Evolutionary conservation across 371 early-diverging fungal species (phyloP).

Genomic region (Circinella minor): DNA sequence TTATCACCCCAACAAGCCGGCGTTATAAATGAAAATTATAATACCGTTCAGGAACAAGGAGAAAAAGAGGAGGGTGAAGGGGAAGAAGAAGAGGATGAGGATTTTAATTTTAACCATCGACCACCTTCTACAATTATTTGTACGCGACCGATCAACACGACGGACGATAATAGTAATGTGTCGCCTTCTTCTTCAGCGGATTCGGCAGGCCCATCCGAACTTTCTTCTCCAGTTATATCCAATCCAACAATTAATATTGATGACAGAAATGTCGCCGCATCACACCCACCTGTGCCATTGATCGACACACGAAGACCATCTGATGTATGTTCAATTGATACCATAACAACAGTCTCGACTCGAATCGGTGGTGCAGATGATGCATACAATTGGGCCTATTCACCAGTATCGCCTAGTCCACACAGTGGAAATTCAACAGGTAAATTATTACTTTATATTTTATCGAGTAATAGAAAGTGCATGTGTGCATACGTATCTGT

Average conservation of each 20-base stretch:
- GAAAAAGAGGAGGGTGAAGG: conserved; percentile 34
- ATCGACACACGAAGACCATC: conserved; percentile 10
- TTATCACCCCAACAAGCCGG: neutral
- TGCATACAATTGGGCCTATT: neutral
- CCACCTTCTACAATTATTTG: conserved; percentile 44
- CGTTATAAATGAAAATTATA: neutral
- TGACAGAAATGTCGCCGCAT: neutral
- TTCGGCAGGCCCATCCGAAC: neutral
- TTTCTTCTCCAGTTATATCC: neutral
- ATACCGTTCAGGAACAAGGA: neutral
- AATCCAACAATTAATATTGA: neutral
- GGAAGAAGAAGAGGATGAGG: conserved; percentile 32
- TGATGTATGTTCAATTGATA: conserved; percentile 8
- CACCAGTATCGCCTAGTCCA: neutral
- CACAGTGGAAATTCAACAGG: neutral
- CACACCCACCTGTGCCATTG: neutral
- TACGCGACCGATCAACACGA: conserved; percentile 18
- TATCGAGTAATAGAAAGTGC: too few species aligned
- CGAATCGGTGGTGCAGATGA: neutral
- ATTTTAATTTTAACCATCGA: conserved; percentile 45
- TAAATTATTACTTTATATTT: neutral
- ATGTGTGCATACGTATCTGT: too few species aligned
- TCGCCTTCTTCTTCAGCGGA: neutral
- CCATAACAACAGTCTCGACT: neutral
- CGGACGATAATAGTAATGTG: neutral